Evolutionary conservation across 2,329 filamentous ascomycete species (phyloP).

Genomic region (Fusarium denticulatum): DNA sequence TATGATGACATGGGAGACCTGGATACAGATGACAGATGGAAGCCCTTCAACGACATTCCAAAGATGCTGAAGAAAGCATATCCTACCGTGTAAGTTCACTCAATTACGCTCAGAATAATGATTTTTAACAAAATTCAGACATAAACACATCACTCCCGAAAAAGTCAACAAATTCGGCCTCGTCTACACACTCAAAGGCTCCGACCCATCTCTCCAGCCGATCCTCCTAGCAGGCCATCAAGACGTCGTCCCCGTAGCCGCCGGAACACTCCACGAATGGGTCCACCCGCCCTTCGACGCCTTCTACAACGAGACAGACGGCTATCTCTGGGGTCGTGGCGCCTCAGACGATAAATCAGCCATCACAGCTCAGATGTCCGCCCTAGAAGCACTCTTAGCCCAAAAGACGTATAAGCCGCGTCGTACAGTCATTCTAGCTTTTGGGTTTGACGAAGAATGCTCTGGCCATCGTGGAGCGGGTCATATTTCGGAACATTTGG

Average conservation of each 20-base stretch:
- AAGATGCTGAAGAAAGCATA: constrained; percentile 58
- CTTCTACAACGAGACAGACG: constrained; percentile 46
- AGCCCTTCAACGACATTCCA: constrained; percentile 60
- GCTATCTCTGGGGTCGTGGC: constrained; percentile 53
- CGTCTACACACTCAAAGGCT: constrained; percentile 67
- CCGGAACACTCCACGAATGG: constrained; percentile 52
- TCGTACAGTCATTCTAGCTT: constrained; percentile 66
- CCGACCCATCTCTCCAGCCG: constrained; percentile 55
- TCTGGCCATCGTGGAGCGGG: constrained; percentile 65
- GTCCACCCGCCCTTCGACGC: constrained; percentile 52
- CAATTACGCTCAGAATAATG: accelerated
- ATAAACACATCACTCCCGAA: constrained; percentile 55
- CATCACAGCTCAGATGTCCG: constrained; percentile 49
- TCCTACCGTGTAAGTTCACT: constrained; percentile 53
- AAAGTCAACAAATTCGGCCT: constrained; percentile 69
- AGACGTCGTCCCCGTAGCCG: constrained; percentile 53
- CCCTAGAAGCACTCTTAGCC: constrained; percentile 59
- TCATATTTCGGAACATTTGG: constrained; percentile 58
- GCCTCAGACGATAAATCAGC: constrained; percentile 52
- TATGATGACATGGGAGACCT: constrained; percentile 64
- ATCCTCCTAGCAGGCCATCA: constrained; percentile 53
- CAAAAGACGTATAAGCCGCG: constrained; percentile 59
- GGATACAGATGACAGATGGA: constrained; percentile 62
- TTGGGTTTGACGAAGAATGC: constrained; percentile 73
- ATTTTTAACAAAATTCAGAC: constrained; percentile 39